These are phyloP conservation scores for Fennellomyces sp. DNA, from an alignment of 371 early-diverging fungal genomes.

Conservation along the genomic window DNA sequence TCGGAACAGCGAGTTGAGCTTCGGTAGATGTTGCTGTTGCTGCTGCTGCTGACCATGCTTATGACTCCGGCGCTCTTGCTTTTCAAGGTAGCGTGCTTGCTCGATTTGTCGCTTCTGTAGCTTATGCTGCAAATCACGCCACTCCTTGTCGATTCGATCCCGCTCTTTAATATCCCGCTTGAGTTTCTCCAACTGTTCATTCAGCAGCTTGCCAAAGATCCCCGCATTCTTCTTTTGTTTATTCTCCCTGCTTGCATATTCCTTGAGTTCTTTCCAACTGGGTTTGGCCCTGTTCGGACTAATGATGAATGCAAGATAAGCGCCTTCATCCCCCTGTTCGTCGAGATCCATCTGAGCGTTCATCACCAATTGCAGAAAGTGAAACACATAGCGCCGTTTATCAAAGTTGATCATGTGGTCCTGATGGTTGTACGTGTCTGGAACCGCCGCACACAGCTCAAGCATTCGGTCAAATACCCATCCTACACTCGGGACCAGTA, in stretches of 20 bases:
- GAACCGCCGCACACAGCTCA: slow-evolving; percentile 46
- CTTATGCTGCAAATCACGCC: slow-evolving; percentile 65
- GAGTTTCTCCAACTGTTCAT: slow-evolving; percentile 69
- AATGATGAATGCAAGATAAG: slow-evolving; percentile 23
- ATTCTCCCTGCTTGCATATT: slow-evolving; percentile 42
- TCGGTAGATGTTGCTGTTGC: slow-evolving; percentile 31
- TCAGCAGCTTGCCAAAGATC: slow-evolving; percentile 63
- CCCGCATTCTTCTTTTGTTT: slow-evolving; percentile 12
- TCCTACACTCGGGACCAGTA: slow-evolving; percentile 51
- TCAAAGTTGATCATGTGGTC: slow-evolving; percentile 67
- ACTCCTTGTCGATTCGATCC: slow-evolving; percentile 70
- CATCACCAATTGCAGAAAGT: slow-evolving; percentile 61
- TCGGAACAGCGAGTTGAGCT: slow-evolving; percentile 40
- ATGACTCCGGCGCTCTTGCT: slow-evolving; percentile 40
- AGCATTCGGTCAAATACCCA: slow-evolving; percentile 62
- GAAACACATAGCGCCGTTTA: slow-evolving; percentile 69
- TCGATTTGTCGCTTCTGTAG: slow-evolving; percentile 74
- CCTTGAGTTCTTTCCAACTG: slow-evolving; percentile 40
- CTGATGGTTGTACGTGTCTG: slow-evolving; percentile 44
- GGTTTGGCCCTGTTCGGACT: slow-evolving; percentile 23
- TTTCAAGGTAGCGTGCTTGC: slow-evolving; percentile 66
- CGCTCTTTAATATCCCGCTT: slow-evolving; percentile 74
- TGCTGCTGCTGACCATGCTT: slow-evolving; percentile 10
- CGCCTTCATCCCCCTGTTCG: slow-evolving; percentile 6
- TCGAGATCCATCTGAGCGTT: slow-evolving; percentile 39